Conservation (phyloP, 2,329 filamentous ascomycete species). For the Teratosphaeria epicoccoides region DNA sequence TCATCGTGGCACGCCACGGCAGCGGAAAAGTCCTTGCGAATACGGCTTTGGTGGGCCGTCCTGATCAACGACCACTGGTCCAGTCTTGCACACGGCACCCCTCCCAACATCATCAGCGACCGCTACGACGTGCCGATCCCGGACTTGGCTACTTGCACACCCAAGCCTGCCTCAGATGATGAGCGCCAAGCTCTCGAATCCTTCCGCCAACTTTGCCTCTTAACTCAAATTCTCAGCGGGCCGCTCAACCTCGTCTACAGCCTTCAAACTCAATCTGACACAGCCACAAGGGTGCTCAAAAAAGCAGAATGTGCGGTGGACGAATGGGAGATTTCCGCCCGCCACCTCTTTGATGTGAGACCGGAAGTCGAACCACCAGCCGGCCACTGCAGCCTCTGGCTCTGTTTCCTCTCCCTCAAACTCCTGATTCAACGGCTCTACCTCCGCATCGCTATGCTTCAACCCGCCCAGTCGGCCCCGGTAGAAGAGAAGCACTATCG, state of each 20-base stretch:
- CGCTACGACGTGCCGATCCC: conserved; percentile 49
- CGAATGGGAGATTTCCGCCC: conserved; percentile 21
- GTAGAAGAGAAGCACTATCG: conserved; percentile 17
- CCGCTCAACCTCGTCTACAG: conserved; percentile 30
- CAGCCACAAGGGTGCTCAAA: conserved; percentile 19
- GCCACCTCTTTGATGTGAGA: background rate
- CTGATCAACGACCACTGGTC: conserved; percentile 48
- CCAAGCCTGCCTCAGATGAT: conserved; percentile 5
- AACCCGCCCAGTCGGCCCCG: background rate
- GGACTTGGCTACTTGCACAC: conserved; percentile 32
- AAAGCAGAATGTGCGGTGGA: conserved; percentile 26
- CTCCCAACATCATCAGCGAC: conserved; percentile 41
- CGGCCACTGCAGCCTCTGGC: conserved; percentile 28
- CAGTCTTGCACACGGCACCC: conserved; percentile 46
- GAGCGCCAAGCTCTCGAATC: conserved; percentile 31
- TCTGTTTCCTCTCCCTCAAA: conserved; percentile 31
- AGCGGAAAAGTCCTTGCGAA: conserved; percentile 41
- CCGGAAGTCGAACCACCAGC: background rate
- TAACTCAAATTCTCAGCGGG: conserved; percentile 35
- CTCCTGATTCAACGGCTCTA: conserved; percentile 24
- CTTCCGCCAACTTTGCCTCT: conserved; percentile 42
- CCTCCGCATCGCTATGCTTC: background rate
- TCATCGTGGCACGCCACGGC: conserved; percentile 42
- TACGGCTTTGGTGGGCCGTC: conserved; percentile 47
- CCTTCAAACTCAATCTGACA: conserved; percentile 21